A percentile compares a stretch with the other conserved stretches of the same genome.
phyloP scores from a whole-genome alignment of 1,284 basidiomycete genomes.

The Lentinus polychrous region DNA sequence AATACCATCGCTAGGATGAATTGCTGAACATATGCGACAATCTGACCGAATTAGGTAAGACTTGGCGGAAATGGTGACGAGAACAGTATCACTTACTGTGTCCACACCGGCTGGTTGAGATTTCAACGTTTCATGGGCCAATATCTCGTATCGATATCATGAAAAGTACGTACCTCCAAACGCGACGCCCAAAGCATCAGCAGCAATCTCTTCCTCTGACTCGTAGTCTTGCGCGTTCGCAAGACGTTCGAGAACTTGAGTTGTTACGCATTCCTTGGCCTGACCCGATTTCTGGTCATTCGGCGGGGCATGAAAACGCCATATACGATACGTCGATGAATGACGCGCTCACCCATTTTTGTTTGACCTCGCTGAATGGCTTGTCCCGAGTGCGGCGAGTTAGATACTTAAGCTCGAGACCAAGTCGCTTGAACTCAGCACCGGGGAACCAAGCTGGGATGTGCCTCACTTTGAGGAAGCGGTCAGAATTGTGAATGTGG shows the following conservation, averaged over 20 bases:
- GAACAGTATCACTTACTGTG: neutral
- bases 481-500: too few relatives aligned
- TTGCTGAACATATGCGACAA: neutral
- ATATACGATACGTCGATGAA: neutral
- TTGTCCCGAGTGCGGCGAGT: neutral
- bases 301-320: too few relatives aligned
- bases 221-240: neutral
- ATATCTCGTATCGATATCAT: too few relatives aligned
- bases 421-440: constrained; percentile 36
- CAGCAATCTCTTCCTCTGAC: neutral
- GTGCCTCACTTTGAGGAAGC: constrained; percentile 27
- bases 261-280: neutral
- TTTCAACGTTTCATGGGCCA: neutral
- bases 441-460: constrained; percentile 29
- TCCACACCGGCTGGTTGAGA: neutral
- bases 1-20: constrained; percentile 1
- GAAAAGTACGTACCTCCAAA: neutral
- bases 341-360: neutral
- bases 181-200: neutral
- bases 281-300: neutral
- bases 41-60: neutral
- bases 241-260: neutral
- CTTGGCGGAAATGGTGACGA: too few relatives aligned
- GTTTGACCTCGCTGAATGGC: neutral
- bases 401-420: constrained; percentile 38